Conservation (phyloP, 495 filamentous ascomycete genomes). For the Neohortaea acidophila region DNA sequence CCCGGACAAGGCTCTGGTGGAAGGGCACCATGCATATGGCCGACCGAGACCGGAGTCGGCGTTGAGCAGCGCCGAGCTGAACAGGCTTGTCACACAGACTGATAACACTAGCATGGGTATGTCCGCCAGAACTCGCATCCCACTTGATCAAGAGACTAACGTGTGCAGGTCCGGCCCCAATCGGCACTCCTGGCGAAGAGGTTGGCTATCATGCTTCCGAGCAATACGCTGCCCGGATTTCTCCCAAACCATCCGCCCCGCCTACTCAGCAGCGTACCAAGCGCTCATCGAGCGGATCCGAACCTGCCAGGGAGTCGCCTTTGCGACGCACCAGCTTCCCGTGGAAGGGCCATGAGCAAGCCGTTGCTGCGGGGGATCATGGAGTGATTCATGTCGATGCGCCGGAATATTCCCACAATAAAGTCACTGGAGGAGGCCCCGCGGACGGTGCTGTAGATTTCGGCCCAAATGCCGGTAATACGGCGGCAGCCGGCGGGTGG, state of each 20-base stretch:
- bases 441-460: constrained; percentile 31
- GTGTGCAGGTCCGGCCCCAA: constrained; percentile 23
- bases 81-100: constrained; percentile 70
- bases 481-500: constrained; percentile 33
- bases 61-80: constrained; percentile 79
- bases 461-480: constrained; percentile 32
- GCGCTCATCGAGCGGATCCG: constrained; percentile 29
- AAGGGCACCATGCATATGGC: constrained; percentile 54
- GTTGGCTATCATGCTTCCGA: constrained; percentile 69
- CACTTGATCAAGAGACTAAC: constrained; percentile 6
- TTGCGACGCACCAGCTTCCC: constrained; percentile 41
- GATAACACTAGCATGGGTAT: constrained; percentile 40
- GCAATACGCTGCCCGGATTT: constrained; percentile 55
- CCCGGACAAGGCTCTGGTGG: constrained; percentile 57
- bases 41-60: constrained; percentile 63
- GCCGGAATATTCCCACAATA: constrained; percentile 45
- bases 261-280: constrained; percentile 24
- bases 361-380: constrained; percentile 34
- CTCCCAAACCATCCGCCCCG: constrained; percentile 41
- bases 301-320: constrained; percentile 41
- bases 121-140: no score
- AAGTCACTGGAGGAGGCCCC: constrained; percentile 39
- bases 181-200: constrained; percentile 35
- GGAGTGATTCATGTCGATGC: constrained; percentile 66
- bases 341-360: constrained; percentile 19